Conservation (phyloP, 2,329 filamentous ascomycete genomes). For the Neofusicoccum laricinum region DNA sequence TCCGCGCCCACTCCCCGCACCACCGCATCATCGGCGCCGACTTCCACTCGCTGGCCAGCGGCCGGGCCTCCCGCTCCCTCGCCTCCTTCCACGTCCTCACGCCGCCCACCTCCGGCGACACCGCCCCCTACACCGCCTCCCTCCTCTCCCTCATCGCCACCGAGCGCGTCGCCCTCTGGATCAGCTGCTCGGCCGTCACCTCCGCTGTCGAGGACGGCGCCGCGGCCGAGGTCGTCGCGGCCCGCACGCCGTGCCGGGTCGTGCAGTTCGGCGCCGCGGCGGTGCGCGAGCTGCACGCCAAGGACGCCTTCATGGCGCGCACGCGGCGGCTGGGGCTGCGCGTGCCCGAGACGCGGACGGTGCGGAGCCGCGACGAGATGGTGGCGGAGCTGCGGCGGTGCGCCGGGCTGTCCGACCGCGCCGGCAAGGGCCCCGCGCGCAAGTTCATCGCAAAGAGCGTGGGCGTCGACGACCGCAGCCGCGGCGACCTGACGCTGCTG, state of each 20-base stretch:
- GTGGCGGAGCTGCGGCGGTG: constrained; percentile 47
- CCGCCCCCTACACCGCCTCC: constrained; percentile 49
- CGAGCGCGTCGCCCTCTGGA: constrained; percentile 68
- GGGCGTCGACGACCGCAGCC: constrained; percentile 58
- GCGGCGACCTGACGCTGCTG: constrained; percentile 63
- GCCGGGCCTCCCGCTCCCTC: constrained; percentile 58
- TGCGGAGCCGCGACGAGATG: constrained; percentile 54
- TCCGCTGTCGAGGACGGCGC: constrained; percentile 64
- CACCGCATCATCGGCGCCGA: constrained; percentile 73
- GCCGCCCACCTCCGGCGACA: constrained; percentile 26
- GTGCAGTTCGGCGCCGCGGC: constrained; percentile 61
- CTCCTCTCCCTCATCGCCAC: constrained; percentile 58
- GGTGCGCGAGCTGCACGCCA: constrained; percentile 60
- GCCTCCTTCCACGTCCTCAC: constrained; percentile 52
- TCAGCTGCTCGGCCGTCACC: constrained; percentile 68
- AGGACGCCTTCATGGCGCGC: constrained; percentile 63
- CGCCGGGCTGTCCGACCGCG: background rate
- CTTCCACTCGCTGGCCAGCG: constrained; percentile 45
- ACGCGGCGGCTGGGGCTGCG: constrained; percentile 45
- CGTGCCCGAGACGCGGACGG: constrained; percentile 44
- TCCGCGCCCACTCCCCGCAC: constrained; percentile 54
- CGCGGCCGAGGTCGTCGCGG: constrained; percentile 54
- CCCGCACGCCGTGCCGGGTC: constrained; percentile 56
- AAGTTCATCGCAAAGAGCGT: constrained; percentile 66
- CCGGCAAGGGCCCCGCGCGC: constrained; percentile 15